Conservation (phyloP, 2,329 filamentous ascomycete genomes). For the Aspergillus candidus region DNA sequence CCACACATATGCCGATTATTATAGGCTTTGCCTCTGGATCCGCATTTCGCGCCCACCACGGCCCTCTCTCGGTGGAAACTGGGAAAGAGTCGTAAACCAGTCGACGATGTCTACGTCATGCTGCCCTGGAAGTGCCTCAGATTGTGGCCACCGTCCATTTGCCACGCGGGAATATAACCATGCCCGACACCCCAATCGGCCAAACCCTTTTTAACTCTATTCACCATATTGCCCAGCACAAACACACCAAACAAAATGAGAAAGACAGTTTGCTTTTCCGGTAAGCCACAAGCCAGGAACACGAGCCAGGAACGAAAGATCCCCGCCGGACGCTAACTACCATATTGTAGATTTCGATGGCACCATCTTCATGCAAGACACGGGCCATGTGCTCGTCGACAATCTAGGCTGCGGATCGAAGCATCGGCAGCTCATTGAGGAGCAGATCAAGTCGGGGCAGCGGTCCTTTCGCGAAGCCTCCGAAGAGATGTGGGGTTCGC, state of each 20-base stretch:
- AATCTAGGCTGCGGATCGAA: conserved; percentile 56
- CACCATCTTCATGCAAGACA: conserved; percentile 67
- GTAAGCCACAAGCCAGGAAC: conserved; percentile 19
- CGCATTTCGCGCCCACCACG: no score
- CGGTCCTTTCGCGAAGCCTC: conserved; percentile 64
- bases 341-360: conserved; percentile 57
- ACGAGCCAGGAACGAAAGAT: neutral
- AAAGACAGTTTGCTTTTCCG: conserved; percentile 44
- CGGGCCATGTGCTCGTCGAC: conserved; percentile 63
- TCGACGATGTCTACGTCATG: no score
- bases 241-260: conserved; percentile 23
- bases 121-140: no score
- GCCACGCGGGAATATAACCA: no score
- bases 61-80: no score
- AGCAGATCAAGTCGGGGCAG: conserved; percentile 60
- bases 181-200: no score
- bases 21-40: no score
- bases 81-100: no score
- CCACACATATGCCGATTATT: no score
- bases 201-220: neutral
- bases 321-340: conserved; percentile 8
- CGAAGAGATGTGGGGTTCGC: conserved; percentile 64
- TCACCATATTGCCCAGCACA: neutral
- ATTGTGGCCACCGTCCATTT: no score
- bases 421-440: conserved; percentile 52